A percentile compares a stretch with the other conserved stretches of the same genome.
Evolutionary conservation across 2,329 filamentous ascomycete genomes (phyloP).

Genomic region (Aspergillus japonicus): DNA sequence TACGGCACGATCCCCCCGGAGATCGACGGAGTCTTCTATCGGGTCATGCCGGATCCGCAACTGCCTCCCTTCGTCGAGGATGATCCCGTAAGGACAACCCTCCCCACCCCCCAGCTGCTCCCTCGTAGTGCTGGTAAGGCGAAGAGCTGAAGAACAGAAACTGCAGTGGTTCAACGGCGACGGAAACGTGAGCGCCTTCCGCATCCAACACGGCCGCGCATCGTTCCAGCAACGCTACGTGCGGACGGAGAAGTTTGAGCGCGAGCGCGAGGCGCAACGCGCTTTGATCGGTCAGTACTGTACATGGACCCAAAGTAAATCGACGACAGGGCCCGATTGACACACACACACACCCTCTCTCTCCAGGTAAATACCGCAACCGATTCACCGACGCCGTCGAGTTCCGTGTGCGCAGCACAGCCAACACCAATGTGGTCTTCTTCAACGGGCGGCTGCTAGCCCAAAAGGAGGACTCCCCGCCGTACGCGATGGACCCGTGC

Average conservation of each 20-base stretch:
- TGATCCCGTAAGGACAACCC: constrained; percentile 17
- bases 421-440: constrained; percentile 61
- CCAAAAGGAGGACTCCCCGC: constrained; percentile 56
- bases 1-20: too few species aligned
- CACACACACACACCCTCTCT: too few species aligned
- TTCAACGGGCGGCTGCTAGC: constrained; percentile 50
- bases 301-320: too few species aligned
- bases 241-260: constrained; percentile 42
- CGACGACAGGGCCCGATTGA: too few species aligned
- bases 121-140: too few species aligned
- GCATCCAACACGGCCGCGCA: constrained; percentile 33
- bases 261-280: constrained; percentile 41
- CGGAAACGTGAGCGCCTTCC: constrained; percentile 41
- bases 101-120: neutral
- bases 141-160: neutral
- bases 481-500: constrained; percentile 50
- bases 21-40: too few species aligned
- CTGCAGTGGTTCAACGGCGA: constrained; percentile 42
- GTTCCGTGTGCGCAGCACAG: constrained; percentile 35
- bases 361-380: constrained; percentile 45
- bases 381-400: constrained; percentile 40
- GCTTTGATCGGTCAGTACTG: constrained; percentile 22
- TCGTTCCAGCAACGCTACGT: constrained; percentile 41
- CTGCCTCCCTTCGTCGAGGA: constrained; percentile 35
- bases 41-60: constrained; percentile 43